Base-by-base conservation (phyloP, 192 early-diverging fungal species). In the Backusella morwellensis region DNA sequence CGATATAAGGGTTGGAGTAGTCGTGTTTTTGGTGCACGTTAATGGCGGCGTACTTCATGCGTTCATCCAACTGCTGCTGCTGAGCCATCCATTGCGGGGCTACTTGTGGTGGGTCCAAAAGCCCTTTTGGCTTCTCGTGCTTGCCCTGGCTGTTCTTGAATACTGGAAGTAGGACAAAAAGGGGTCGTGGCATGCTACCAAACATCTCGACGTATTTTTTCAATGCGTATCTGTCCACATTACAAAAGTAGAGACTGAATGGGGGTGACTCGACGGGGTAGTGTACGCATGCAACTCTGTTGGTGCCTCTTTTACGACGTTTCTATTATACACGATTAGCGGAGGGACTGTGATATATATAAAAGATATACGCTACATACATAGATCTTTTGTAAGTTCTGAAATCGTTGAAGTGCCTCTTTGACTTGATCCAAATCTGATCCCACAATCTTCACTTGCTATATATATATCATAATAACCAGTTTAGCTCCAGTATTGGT, bases 101-200 rank as follows among this genome's bases (percentile, higher is more conserved):
- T 5, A 50, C 47, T 12, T 26, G 63, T 15, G 34, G 19, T 36
- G 34, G 2, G 14, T 66, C 54, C 23, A 69, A 56, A 0, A 75
- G 17, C 14, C 52, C 73, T n/a, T 40, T 70, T 8, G 73, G 73
- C 36, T 68, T 79, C n/a, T 56, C 19, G 0, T 70, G 56, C 12
- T 63, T 63, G 11, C 56, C 56, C 29, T 63, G 56, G 4, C 21
- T 63, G 23, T 63, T 63, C 4, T 29, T 63, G 9, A 63, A 79
- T 1, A 79, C 78, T 0, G 78, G 78, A 1, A 79, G 42, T 0
- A 79, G 17, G 0, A 79, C 78, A 66, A 42, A 75, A 8, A 79
- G 4, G 17, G 78, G 73, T 1, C 11, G 21, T 2, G 50, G 32
- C 0, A 56, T 8, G 4, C 4, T 29, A 12, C 29, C 42, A 72